These are phyloP conservation scores for Cytospora chrysosperma DNA, from an alignment of 2,329 filamentous ascomycete species.

Conservation along the genomic window DNA sequence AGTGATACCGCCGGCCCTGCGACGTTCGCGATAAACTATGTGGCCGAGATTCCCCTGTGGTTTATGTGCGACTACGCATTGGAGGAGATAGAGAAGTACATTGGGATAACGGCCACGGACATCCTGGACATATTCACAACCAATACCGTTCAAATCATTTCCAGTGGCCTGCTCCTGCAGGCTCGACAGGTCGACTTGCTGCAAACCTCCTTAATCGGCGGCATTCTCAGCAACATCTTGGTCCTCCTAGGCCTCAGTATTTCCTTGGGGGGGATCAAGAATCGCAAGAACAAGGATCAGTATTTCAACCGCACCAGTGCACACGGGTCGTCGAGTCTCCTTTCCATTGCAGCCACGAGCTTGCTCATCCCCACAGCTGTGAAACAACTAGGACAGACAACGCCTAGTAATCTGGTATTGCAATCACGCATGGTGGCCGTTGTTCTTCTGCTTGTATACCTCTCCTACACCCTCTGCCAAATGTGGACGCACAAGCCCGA, in stretches of 20 bases:
- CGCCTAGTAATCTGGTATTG: neutral
- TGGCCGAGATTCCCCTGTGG: constrained; percentile 15
- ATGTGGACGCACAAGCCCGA: constrained; percentile 8
- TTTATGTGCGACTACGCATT: constrained; percentile 13
- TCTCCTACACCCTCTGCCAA: constrained; percentile 11
- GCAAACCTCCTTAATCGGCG: constrained; percentile 14
- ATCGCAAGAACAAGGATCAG: constrained; percentile 1
- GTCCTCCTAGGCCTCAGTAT: constrained; percentile 16
- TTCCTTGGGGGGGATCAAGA: constrained; percentile 3
- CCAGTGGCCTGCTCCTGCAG: constrained; percentile 10
- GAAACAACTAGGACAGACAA: constrained; percentile 11
- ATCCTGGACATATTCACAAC: constrained; percentile 11
- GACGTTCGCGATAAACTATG: constrained; percentile 9
- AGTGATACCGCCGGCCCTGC: neutral
- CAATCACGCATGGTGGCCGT: constrained; percentile 6
- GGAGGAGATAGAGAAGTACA: constrained; percentile 7
- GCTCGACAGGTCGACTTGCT: constrained; percentile 4
- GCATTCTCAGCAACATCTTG: constrained; percentile 16
- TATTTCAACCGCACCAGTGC: constrained; percentile 3
- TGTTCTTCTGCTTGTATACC: constrained; percentile 13
- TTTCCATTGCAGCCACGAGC: constrained; percentile 12
- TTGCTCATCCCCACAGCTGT: constrained; percentile 14
- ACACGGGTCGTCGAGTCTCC: constrained; percentile 8
- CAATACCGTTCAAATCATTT: constrained; percentile 5
- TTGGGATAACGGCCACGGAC: neutral